Conservation (phyloP, 345 rosid species). For the Ceriops decandra region DNA sequence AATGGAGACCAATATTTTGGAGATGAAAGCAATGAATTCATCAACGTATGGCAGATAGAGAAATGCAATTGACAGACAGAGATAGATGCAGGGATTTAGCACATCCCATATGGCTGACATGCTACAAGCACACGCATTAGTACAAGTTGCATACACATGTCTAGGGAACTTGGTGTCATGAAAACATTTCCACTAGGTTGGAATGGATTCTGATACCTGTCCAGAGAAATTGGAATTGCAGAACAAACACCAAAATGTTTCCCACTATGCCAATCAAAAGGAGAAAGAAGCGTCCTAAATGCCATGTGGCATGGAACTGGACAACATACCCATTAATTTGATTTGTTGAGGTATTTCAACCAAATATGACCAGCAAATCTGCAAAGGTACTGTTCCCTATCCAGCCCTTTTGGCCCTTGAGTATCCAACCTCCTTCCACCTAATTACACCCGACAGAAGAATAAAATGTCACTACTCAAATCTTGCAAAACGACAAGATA, state of each 20-base stretch:
- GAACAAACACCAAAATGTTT: background rate
- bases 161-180: background rate
- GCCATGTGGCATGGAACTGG: background rate
- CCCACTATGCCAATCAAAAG: background rate
- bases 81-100: background rate
- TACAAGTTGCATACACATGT: background rate
- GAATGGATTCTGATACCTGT: background rate
- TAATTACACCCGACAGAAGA: constrained; percentile 22
- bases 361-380: constrained; percentile 77
- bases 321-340: constrained; percentile 79
- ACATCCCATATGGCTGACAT: background rate
- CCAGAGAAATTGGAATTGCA: background rate
- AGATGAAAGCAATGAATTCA: background rate
- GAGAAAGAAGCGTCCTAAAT: background rate
- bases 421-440: constrained; percentile 90
- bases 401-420: constrained; percentile 96
- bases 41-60: background rate
- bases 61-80: background rate
- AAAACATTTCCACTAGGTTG: no score
- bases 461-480: constrained; percentile 12
- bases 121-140: background rate
- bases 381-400: constrained; percentile 98
- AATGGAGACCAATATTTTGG: no score
- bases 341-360: constrained; percentile 69
- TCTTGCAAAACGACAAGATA: background rate